Percentiles rank a stretch among this genome's conserved stretches.
phyloP scores from a whole-genome alignment of 2,329 filamentous ascomycete species.

The Cercospora sp. region DNA sequence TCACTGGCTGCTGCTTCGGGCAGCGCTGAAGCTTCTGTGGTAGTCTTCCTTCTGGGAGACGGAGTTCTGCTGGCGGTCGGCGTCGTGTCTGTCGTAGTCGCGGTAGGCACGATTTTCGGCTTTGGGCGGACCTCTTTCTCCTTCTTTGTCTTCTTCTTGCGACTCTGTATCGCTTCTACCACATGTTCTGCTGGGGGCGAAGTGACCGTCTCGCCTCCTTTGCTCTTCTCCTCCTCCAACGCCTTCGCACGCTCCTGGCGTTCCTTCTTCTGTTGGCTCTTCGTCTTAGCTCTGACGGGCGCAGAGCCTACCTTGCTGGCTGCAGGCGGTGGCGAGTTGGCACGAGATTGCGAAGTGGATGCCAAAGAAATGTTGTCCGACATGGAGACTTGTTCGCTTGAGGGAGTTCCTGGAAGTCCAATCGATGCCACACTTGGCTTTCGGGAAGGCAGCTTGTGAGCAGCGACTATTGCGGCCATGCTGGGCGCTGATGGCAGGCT shows the following conservation, averaged over 20 bases:
- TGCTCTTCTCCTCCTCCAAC: slow-evolving; percentile 47
- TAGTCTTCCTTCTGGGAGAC: slow-evolving; percentile 23
- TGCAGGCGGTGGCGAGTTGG: slow-evolving; percentile 67
- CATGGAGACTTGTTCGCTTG: slow-evolving; percentile 68
- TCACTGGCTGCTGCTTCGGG: slow-evolving; percentile 15
- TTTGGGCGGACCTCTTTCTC: slow-evolving; percentile 37
- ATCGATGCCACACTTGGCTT: slow-evolving; percentile 58
- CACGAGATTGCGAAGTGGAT: slow-evolving; percentile 69
- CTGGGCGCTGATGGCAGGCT: slow-evolving; percentile 42
- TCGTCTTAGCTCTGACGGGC: slow-evolving; percentile 68
- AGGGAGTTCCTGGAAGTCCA: slow-evolving; percentile 69
- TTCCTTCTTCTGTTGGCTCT: slow-evolving; percentile 76
- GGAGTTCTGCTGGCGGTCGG: slow-evolving; percentile 34
- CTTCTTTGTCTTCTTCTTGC: slow-evolving; percentile 86
- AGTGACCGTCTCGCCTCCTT: slow-evolving; percentile 52
- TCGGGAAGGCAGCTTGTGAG: slow-evolving; percentile 48
- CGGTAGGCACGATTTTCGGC: slow-evolving; percentile 30
- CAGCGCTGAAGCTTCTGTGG: slow-evolving; percentile 13
- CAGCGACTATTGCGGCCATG: slow-evolving; percentile 34
- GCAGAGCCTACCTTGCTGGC: slow-evolving; percentile 64
- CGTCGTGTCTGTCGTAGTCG: slow-evolving; percentile 31
- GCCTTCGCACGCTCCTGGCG: slow-evolving; percentile 45
- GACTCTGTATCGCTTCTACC: slow-evolving; percentile 70
- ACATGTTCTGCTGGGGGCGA: slow-evolving; percentile 51
- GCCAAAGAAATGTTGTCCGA: slow-evolving; percentile 70